Percentiles rank a stretch among this genome's conserved stretches.
Evolutionary conservation across 176 grass and related monocot genomes (phyloP).

Genomic region (Metroxylon sagu): DNA sequence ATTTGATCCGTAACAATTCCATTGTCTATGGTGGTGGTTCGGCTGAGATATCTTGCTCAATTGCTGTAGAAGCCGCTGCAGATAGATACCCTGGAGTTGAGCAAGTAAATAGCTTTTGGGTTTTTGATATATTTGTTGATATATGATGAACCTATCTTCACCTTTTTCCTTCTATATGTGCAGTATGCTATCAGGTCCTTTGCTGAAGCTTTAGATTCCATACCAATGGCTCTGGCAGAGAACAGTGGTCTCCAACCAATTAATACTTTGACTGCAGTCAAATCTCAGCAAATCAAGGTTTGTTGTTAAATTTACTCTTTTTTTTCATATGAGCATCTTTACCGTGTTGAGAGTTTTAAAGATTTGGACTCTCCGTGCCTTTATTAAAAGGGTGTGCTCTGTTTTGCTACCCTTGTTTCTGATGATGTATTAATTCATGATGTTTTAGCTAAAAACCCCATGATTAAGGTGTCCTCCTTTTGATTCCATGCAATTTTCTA

Average conservation of each 20-base stretch:
- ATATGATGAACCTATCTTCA: neutral
- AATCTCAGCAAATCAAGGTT: slow-evolving; percentile 88
- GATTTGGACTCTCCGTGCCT: no score
- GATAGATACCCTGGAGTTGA: slow-evolving; percentile 68
- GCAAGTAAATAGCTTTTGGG: slow-evolving; percentile 36
- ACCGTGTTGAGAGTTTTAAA: no score
- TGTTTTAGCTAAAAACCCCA: no score
- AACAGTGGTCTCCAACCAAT: slow-evolving; percentile 79
- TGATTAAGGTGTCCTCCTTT: no score
- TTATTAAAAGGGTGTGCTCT: no score
- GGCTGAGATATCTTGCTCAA: slow-evolving; percentile 72
- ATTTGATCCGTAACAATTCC: slow-evolving; percentile 76
- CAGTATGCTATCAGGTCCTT: slow-evolving; percentile 95
- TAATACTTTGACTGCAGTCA: slow-evolving; percentile 68
- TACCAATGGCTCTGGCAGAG: slow-evolving; percentile 78
- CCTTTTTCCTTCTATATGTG: slow-evolving; percentile 22
- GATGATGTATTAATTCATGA: no score
- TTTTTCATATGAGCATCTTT: no score
- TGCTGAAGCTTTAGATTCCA: slow-evolving; percentile 65
- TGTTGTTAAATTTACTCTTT: no score
- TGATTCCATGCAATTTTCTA: no score
- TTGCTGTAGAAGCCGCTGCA: slow-evolving; percentile 68
- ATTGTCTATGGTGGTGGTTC: slow-evolving; percentile 83
- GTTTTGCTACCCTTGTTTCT: no score
- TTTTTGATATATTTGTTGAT: slow-evolving; percentile 6